Base-by-base conservation (phyloP, 768 basidiomycete species). In the Trametes villosa region DNA sequence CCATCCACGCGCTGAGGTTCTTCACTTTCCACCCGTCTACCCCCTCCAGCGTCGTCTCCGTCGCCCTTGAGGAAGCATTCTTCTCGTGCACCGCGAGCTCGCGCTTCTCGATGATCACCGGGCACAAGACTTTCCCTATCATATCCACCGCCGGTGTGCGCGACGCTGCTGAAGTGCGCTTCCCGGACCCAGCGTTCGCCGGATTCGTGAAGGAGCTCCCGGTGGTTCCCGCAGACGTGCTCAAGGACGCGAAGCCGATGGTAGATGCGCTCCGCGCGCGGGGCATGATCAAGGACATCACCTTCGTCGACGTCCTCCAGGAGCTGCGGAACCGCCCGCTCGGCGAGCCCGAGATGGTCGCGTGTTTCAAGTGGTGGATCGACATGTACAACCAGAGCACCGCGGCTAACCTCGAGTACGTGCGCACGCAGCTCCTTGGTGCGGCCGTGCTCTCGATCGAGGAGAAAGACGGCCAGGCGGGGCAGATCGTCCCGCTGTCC, bases 21-120 rank as follows among this genome's bases (percentile, higher is more conserved):
- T 98, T 97, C 78, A 89, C 92, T 2, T 98, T 94, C 74, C 84
- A 87, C 64, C 77, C 82, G 2, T 96, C 96, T 0, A 96, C 96
- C 0, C 96, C 96, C 1, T 93, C 91, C 0, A 71, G 85, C 1
- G 84, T 91, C 47, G 91, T 98, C 30, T 87, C 92, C 0, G 75
- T 74, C 11, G 73, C 84, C 17, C 81, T 96, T 58, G 89, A 94
- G 70, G 75, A 79, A 1, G 86, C 89, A 1, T 98, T 98, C 76
- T 97, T 95, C 71, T 73, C 78, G 0, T 91, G 88, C 62, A 78
- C 80, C 11, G 65, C 72, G 15, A 54, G 27, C 20, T 42, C 53
- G 4, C 27, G 56, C 1, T 36, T 57, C 6, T 66, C 65, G 40
- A 12, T 65, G n/a, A 62, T 69, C 27, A 38, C 53, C 11, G n/a